phyloP scores from a whole-genome alignment of 768 basidiomycete species.

The Auricularia sp. region DNA sequence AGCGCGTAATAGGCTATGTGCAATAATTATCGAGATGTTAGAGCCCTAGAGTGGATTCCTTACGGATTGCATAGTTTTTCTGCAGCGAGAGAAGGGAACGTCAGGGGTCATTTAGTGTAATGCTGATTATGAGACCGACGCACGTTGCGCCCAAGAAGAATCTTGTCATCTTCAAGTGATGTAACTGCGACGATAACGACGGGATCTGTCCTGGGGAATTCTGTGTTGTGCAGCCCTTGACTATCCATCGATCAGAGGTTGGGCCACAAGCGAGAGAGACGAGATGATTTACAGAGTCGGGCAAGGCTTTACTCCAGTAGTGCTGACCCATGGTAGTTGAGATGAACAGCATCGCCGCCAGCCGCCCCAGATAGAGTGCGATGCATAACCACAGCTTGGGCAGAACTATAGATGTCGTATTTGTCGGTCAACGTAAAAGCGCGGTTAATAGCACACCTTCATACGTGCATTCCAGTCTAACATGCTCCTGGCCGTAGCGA shows the following conservation, averaged over 20 bases:
- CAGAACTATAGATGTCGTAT: conserved; percentile 52
- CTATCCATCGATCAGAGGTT: conserved; percentile 24
- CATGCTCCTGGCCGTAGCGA: conserved; percentile 39
- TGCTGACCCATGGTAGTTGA: conserved; percentile 64
- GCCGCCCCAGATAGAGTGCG: conserved; percentile 86
- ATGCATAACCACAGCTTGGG: conserved; percentile 70
- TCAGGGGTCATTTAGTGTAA: background rate
- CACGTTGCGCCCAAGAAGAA: conserved; percentile 81
- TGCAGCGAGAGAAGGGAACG: background rate
- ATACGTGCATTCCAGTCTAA: conserved; percentile 91
- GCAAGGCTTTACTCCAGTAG: conserved; percentile 53
- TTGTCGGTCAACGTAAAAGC: background rate
- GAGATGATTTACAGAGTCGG: conserved; percentile 50
- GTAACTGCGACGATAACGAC: conserved; percentile 88
- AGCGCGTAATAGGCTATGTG: conserved; percentile 61
- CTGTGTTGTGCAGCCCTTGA: conserved; percentile 79
- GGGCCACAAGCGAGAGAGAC: background rate
- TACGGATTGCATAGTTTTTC: background rate
- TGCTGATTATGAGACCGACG: conserved; percentile 17
- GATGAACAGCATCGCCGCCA: conserved; percentile 86
- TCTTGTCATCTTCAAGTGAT: conserved; percentile 67
- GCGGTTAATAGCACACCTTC: conserved; percentile 37
- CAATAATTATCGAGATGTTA: no score
- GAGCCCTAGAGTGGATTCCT: background rate
- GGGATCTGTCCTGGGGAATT: conserved; percentile 72